Evolutionary conservation across 768 basidiomycete genomes (phyloP), one percentile per base, ranked within the genome.

Genomic region (Boletus fagicola): DNA sequence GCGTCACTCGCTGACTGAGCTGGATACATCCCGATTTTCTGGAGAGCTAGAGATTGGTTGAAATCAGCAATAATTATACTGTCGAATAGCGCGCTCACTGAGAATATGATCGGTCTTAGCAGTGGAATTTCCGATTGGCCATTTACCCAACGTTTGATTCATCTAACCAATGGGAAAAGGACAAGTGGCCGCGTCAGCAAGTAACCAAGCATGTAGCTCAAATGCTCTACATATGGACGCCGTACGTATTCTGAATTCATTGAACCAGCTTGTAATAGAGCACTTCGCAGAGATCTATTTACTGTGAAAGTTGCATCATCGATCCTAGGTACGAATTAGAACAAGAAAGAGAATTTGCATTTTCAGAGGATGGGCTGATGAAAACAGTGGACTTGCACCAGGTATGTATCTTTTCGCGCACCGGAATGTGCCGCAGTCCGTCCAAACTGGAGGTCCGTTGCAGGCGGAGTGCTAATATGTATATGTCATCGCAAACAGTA

Each of bases 1-100:
- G 39, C 2, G 39, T n/a, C 39, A 8, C n/a, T 18, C 4, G 42
- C 42, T 57, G 55, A 57, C 39, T 36, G 54, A 57, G 55, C 30
- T 45, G 54, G 36, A 44, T 18, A 56, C 43, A 39, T 13, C 38
- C 53, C 16, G 52, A 24, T 6, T 12, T 20, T 22, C 28, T 18
- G 11, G 15, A 28, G 10, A 20, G 5, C 3, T 13, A 22, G 40
- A 43, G 12, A 22, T 1, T 5, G 8, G 12, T 33, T 33, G 12
- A 12, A 33, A 33, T 5, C 12, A 33, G 18, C n/a, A n/a, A n/a
- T n/a, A n/a, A n/a, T n/a, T n/a, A 12, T 20, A 42, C 40, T 20
- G 36, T 38, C 38, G 18, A 18, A 8, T 8, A 42, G 2, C n/a
- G 13, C 3, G 12, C 22, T 15, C 8, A 3, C 43, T 3, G 22